These are phyloP conservation scores for Blastomyces silverae DNA, from an alignment of 2,329 filamentous ascomycete species.

Conservation along the genomic window DNA sequence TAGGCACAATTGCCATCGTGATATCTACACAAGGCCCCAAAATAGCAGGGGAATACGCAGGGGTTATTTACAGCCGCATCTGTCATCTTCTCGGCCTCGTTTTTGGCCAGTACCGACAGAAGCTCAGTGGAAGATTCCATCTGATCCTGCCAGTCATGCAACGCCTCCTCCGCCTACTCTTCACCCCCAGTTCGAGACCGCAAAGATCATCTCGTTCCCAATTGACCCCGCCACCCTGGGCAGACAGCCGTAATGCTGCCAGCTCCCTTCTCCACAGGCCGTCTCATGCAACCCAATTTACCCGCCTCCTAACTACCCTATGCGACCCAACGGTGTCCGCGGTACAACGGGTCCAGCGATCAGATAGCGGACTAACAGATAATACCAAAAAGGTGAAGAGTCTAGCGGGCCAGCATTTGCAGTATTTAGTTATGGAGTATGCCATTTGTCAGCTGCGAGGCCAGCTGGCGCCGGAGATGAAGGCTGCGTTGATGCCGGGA, in stretches of 20 bases:
- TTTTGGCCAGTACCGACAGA: constrained; percentile 52
- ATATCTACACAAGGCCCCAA: constrained; percentile 33
- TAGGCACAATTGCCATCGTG: constrained; percentile 34
- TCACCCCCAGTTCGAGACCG: constrained; percentile 41
- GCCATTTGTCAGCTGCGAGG: constrained; percentile 48
- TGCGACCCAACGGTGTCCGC: constrained; percentile 56
- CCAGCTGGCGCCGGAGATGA: constrained; percentile 46
- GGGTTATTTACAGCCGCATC: constrained; percentile 48
- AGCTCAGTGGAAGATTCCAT: constrained; percentile 55
- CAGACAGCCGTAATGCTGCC: constrained; percentile 13
- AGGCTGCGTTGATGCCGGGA: constrained; percentile 48
- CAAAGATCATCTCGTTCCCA: constrained; percentile 14
- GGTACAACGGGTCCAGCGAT: constrained; percentile 37
- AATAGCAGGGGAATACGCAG: constrained; percentile 30
- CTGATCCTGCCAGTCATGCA: constrained; percentile 52
- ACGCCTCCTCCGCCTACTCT: constrained; percentile 50
- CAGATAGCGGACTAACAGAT: constrained; percentile 47
- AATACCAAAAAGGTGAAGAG: constrained; percentile 54
- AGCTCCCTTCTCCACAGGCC: constrained; percentile 28
- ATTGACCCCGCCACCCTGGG: constrained; percentile 24
- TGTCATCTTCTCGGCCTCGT: constrained; percentile 49
- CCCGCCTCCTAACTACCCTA: constrained; percentile 53
- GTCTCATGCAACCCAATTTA: constrained; percentile 46
- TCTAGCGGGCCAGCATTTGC: constrained; percentile 52
- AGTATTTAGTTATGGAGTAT: constrained; percentile 53